Evolutionary conservation across 495 filamentous ascomycete genomes (phyloP).

Genomic region (Trichodelitschia bisporula): DNA sequence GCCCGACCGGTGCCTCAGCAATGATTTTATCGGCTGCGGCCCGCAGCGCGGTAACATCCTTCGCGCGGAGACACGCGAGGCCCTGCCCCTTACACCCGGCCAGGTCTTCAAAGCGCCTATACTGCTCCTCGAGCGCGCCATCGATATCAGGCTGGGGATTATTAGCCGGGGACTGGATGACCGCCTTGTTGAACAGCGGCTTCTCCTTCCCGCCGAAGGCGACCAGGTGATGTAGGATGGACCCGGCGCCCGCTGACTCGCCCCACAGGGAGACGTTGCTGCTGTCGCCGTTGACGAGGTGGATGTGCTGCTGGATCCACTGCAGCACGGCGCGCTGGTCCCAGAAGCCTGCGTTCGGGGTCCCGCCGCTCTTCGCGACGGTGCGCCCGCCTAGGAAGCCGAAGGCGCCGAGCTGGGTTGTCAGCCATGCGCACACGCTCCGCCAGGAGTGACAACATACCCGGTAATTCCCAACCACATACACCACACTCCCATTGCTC

Average conservation of each 20-base stretch:
- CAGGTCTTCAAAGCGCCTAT: neutral
- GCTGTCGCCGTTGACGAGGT: neutral
- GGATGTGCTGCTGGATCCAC: neutral
- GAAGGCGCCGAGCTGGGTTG: slow-evolving; percentile 10
- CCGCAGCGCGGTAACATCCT: neutral
- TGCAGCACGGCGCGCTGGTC: neutral
- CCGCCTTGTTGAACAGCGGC: neutral
- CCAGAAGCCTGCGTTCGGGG: slow-evolving; percentile 20
- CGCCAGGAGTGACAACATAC: too few relatives aligned
- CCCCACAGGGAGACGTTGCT: neutral
- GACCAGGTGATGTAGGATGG: neutral
- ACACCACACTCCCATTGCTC: slow-evolving; percentile 19
- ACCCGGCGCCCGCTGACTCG: neutral
- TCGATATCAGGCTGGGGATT: neutral
- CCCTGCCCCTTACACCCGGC: neutral
- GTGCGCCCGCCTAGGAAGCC: slow-evolving; percentile 22
- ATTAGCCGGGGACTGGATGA: neutral
- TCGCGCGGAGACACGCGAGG: neutral
- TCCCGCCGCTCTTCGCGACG: slow-evolving; percentile 20
- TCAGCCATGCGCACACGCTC: too few relatives aligned
- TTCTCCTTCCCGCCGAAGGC: neutral
- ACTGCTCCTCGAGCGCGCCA: neutral
- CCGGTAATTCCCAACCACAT: slow-evolving; percentile 22
- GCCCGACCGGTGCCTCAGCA: neutral
- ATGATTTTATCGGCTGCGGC: neutral